Evolutionary conservation across 495 filamentous ascomycete genomes (phyloP), one percentile per base, ranked within the genome.

Genomic region (Aspergillus hancockii): DNA sequence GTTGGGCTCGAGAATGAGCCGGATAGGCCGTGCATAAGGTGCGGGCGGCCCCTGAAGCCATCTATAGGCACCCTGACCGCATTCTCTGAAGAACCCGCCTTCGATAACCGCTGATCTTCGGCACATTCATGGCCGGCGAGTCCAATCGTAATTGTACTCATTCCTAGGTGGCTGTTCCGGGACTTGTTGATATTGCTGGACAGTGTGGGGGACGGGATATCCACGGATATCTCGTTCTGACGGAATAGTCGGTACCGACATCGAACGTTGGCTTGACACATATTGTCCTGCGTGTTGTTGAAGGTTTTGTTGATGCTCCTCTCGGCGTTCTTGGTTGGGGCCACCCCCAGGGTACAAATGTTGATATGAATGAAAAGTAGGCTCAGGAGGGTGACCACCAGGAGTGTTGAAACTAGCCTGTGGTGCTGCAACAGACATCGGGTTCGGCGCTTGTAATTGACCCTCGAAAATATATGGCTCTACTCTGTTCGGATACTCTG

Each of bases 391-490:
- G 40, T 59, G 60, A 22, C 53, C 53, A 25, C 49, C 18, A 45
- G 30, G 55, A 40, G 53, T 25, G 57, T 46, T 54, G 49, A 55
- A 69, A 8, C 52, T 30, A 30, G 61, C 31, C 16, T 60, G 64
- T 18, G 59, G 49, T 51, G 58, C 34, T 6, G 57, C 32, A 36
- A 60, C 40, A 13, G 62, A 23, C 30, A 67, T 57, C 34, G 59
- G 28, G 4, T 53, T 54, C 18, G 63, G 43, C 19, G 54, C 19
- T 41, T 61, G 67, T 10, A 60, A 46, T n/a, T 62, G 62, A 5
- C 59, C 58, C 5, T 69, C 63, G 21, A 63, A 60, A 8, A 57
- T 40, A 52, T 64, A 69, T 4, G 67, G 59, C 18, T 69, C 64
- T 12, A 63, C 61, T 34, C 56, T 52, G 53, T 46, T 49, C 18